Percentiles rank a stretch among this genome's conserved stretches.
Evolutionary conservation across 805 yeast genomes (phyloP).

Genomic region (Wickerhamomyces pijperi): DNA sequence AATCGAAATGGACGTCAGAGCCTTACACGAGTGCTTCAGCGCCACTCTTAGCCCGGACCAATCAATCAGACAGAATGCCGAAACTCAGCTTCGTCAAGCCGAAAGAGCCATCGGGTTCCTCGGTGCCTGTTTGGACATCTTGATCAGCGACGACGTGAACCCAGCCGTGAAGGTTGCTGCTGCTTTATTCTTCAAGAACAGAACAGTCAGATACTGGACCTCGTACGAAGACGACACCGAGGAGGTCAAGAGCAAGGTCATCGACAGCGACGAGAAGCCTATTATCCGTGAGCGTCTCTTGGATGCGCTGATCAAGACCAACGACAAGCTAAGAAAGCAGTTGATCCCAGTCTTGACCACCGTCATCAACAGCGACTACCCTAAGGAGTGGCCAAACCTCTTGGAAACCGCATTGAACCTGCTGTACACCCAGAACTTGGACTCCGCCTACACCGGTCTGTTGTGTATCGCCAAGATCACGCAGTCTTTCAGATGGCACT

Average conservation of each 20-base stretch:
- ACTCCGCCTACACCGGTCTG: slow-evolving; percentile 51
- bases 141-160: slow-evolving; percentile 40
- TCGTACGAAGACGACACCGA: slow-evolving; percentile 18
- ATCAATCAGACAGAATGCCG: slow-evolving; percentile 54
- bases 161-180: slow-evolving; percentile 54
- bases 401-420: slow-evolving; percentile 33
- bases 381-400: slow-evolving; percentile 43
- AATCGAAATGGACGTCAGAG: slow-evolving; percentile 54
- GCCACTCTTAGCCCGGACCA: slow-evolving; percentile 69
- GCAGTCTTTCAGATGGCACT: slow-evolving; percentile 61
- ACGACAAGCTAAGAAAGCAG: slow-evolving; percentile 28
- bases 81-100: slow-evolving; percentile 47
- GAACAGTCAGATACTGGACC: slow-evolving; percentile 55
- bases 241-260: slow-evolving; percentile 14
- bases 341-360: slow-evolving; percentile 40
- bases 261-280: slow-evolving; percentile 66
- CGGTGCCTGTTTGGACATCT: slow-evolving; percentile 72
- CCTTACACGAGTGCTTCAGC: slow-evolving; percentile 63
- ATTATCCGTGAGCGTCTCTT: slow-evolving; percentile 59
- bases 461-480: slow-evolving; percentile 60
- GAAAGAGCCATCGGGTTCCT: slow-evolving; percentile 60
- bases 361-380: slow-evolving; percentile 40
- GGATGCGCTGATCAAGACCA: slow-evolving; percentile 44
- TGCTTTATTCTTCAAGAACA: slow-evolving; percentile 75
- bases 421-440: slow-evolving; percentile 31